These are phyloP conservation scores for Cyclostephanos invisitatus DNA, from an alignment of 108 stramenopile species.

Conservation along the genomic window DNA sequence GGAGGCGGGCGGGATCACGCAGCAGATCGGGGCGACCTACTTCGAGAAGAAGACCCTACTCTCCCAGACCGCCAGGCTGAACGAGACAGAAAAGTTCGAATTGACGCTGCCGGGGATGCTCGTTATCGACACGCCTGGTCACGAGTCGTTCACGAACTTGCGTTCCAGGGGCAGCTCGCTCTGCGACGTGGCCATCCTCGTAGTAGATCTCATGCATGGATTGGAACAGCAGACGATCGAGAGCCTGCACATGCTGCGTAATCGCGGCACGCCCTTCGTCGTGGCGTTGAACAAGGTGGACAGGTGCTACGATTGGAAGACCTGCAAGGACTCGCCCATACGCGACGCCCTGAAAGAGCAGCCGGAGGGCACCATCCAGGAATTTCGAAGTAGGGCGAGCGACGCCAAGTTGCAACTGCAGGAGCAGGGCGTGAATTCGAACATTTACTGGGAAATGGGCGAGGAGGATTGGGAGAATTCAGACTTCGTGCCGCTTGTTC, in stretches of 20 bases:
- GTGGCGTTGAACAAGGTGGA: slow-evolving; percentile 99
- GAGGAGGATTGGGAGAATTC: slow-evolving; percentile 90
- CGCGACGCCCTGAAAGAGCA: slow-evolving; percentile 93
- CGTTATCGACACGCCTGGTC: slow-evolving; percentile 98
- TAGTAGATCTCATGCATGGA: slow-evolving; percentile 99
- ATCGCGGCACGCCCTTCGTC: slow-evolving; percentile 95
- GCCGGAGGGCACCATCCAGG: slow-evolving; percentile 83
- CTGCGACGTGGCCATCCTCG: slow-evolving; percentile 99
- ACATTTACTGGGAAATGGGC: slow-evolving; percentile 99
- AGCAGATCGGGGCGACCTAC: slow-evolving; percentile 99
- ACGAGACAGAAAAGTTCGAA: slow-evolving; percentile 82
- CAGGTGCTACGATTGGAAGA: slow-evolving; percentile 97
- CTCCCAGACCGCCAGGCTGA: slow-evolving; percentile 85
- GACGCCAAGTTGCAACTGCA: slow-evolving; percentile 87
- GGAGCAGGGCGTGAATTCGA: slow-evolving; percentile 97
- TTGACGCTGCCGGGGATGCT: slow-evolving; percentile 96
- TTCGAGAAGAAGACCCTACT: slow-evolving; percentile 93
- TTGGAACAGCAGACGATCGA: slow-evolving; percentile 99
- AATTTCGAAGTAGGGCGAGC: slow-evolving; percentile 88
- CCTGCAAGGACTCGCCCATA: slow-evolving; percentile 88
- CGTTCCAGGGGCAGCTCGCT: slow-evolving; percentile 95
- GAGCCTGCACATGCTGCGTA: slow-evolving; percentile 93
- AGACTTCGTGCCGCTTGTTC: slow-evolving; percentile 94
- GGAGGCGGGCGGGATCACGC: slow-evolving; percentile 99
- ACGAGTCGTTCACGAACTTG: slow-evolving; percentile 98